These are phyloP conservation scores for Hypoxylon sp. DNA, from an alignment of 2,329 filamentous ascomycete species.

Conservation along the genomic window DNA sequence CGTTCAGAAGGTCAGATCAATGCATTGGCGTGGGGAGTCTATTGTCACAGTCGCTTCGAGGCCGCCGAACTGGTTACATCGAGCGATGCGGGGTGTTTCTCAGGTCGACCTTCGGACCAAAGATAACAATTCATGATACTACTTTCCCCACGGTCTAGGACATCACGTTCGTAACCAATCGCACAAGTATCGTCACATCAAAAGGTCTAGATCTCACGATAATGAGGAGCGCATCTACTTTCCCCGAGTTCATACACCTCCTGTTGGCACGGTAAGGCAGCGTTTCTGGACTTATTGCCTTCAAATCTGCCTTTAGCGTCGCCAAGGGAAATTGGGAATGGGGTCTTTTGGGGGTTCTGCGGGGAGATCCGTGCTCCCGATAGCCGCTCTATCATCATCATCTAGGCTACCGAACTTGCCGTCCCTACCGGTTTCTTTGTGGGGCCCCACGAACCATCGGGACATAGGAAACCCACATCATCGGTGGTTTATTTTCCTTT, in stretches of 20 bases:
- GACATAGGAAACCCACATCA: constrained; percentile 26
- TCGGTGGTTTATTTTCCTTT: constrained; percentile 30
- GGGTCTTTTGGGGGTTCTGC: constrained; percentile 7
- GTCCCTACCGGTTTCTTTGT: constrained; percentile 33
- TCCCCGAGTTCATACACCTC: too few relatives aligned
- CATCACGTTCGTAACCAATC: constrained; percentile 30
- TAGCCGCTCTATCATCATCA: not conserved
- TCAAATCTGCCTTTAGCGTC: constrained; percentile 14
- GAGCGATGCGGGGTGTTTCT: constrained; percentile 47
- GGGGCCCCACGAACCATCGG: constrained; percentile 40
- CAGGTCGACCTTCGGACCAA: constrained; percentile 15
- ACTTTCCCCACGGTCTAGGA: constrained; percentile 37
- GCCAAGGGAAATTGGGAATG: constrained; percentile 27
- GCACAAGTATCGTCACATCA: constrained; percentile 27
- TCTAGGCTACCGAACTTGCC: constrained; percentile 29
- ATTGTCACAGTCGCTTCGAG: constrained; percentile 38
- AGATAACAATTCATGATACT: constrained; percentile 31
- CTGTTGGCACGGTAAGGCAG: constrained; percentile 6
- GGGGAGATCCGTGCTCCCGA: constrained; percentile 30
- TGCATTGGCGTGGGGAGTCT: constrained; percentile 38
- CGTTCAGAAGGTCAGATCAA: constrained; percentile 42
- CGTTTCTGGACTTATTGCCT: constrained; percentile 3
- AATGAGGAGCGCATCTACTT: constrained; percentile 17
- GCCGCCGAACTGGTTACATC: constrained; percentile 39
- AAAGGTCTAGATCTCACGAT: constrained; percentile 26